These are phyloP conservation scores for Lyophyllum decastes DNA, from an alignment of 768 basidiomycete genomes.

Conservation along the genomic window DNA sequence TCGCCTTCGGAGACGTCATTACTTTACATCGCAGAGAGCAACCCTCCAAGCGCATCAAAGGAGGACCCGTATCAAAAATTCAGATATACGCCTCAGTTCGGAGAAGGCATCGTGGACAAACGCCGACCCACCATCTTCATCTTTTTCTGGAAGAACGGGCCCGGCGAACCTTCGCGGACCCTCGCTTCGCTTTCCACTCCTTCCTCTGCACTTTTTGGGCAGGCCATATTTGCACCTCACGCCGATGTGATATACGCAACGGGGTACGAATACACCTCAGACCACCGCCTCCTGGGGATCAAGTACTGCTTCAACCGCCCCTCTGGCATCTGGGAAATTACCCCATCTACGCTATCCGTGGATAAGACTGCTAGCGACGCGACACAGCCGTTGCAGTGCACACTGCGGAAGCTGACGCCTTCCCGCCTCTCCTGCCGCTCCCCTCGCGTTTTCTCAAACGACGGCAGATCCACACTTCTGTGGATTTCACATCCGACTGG, in stretches of 20 bases:
- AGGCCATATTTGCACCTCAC: slow-evolving; percentile 50
- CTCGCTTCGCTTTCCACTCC: slow-evolving; percentile 10
- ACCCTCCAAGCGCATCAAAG: slow-evolving; percentile 31
- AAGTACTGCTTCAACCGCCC: slow-evolving; percentile 64
- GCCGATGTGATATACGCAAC: slow-evolving; percentile 51
- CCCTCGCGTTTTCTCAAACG: slow-evolving; percentile 45
- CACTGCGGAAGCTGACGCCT: slow-evolving; percentile 41
- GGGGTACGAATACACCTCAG: slow-evolving; percentile 59
- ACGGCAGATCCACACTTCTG: slow-evolving; percentile 32
- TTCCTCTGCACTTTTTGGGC: slow-evolving; percentile 47
- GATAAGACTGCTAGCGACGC: slow-evolving; percentile 5
- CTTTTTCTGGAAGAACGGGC: slow-evolving; percentile 42
- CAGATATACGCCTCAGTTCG: slow-evolving; percentile 59
- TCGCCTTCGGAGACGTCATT: slow-evolving; percentile 52
- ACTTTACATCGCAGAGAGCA: slow-evolving; percentile 61
- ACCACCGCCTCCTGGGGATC: slow-evolving; percentile 60
- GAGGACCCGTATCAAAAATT: slow-evolving; percentile 46
- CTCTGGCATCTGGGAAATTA: slow-evolving; percentile 55
- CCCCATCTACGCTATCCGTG: slow-evolving; percentile 19
- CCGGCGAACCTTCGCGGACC: slow-evolving; percentile 2
- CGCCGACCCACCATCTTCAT: slow-evolving; percentile 56
- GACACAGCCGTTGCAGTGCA: slow-evolving; percentile 12
- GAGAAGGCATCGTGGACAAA: slow-evolving; percentile 59
- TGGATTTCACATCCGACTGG: slow-evolving; percentile 59
- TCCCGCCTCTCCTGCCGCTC: slow-evolving; percentile 55